Evolutionary conservation across 345 rosid species (phyloP).

Genomic region (Luvunga scandens): DNA sequence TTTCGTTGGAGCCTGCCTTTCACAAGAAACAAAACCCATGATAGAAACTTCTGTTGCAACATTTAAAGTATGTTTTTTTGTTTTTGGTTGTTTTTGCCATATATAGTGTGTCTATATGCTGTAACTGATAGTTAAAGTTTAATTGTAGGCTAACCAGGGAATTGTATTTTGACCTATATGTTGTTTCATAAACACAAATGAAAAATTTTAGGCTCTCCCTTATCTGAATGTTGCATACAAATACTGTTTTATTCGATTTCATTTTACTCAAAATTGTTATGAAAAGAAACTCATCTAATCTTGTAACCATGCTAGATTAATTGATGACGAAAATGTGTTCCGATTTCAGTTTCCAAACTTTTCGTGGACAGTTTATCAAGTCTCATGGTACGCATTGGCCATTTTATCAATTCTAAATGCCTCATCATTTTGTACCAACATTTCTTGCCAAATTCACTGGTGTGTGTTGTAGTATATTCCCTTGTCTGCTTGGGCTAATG

Average conservation of each 20-base stretch:
- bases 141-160: conserved; percentile 29
- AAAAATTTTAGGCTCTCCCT: not conserved
- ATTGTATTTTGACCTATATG: conserved; percentile 19
- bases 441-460: not conserved
- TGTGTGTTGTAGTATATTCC: too few relatives aligned
- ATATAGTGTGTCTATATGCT: conserved; percentile 24
- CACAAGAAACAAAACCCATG: conserved; percentile 5
- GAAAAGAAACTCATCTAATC: not conserved
- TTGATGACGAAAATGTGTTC: not conserved
- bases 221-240: not conserved
- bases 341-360: not conserved
- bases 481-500: too few relatives aligned
- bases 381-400: not conserved
- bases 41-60: not conserved
- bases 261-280: not conserved
- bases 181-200: conserved; percentile 14
- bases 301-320: not conserved
- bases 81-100: conserved; percentile 10
- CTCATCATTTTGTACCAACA: not conserved
- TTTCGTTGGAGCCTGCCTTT: not conserved
- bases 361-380: not conserved
- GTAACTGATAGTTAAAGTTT: conserved; percentile 8
- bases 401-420: conserved; percentile 1
- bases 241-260: not conserved
- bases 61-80: not conserved